Evolutionary conservation across 2,329 filamentous ascomycete species (phyloP), one percentile per base, ranked within the genome.

Genomic region (Ascochyta rabiei): DNA sequence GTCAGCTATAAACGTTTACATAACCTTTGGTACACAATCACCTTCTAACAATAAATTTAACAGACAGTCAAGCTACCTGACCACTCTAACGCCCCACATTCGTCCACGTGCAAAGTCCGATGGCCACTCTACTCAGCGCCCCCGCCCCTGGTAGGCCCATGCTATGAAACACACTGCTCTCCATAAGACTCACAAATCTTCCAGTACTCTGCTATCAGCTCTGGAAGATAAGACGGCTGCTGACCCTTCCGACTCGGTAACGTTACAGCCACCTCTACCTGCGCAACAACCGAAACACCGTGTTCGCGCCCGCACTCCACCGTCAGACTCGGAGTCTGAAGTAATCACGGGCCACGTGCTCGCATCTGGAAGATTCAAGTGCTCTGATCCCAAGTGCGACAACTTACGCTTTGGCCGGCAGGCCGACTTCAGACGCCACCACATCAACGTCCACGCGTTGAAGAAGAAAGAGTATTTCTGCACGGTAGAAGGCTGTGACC

Each of bases 381-480:
- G 71, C 44, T 28, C 61, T 2, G 44, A 62, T 2, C 8, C 53
- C 8, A 21, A 42, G 0, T 74, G 71, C 38, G 21, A 39, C 6
- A 54, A 59, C 12, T 30, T 63, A 3, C 60, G 46, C 1, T 74
- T 73, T 31, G 66, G 65, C 7, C 63, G 71, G 2, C 64, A 68
- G 13, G 71, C 71, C 1, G 71, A 74, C 41, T 63, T 74, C 18
- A 63, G 68, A 5, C 62, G 71, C 1, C 71, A 74, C 35, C 56
- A 65, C 19, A 58, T 58, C 0, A 65, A 68, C 16, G 33, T 48
- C 0, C 71, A 74, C 40, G 58, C 53, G 0, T 30, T 39, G 0
- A 45, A 48, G 2, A 42, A 59, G 4, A 35, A 53, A 0, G 61
- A 69, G 26, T 69, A 63, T 38, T 73, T 64, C 28, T 74, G 71